phyloP scores from a whole-genome alignment of 768 basidiomycete genomes.

The Xerocomellus intermedius region DNA sequence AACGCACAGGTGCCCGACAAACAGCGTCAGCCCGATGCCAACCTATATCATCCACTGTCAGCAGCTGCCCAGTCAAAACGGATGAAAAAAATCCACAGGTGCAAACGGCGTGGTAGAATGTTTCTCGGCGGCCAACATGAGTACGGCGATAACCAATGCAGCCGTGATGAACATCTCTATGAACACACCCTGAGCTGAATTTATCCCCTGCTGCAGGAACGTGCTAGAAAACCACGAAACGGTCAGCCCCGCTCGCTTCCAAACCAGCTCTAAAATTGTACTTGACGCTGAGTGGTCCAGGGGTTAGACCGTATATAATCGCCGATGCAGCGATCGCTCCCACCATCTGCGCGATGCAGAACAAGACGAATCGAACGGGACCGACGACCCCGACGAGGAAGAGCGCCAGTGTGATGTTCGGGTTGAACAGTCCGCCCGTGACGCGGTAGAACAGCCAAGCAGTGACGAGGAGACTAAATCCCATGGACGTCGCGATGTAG shows the following conservation, averaged over 20 bases:
- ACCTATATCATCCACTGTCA: conserved; percentile 35
- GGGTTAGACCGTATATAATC: conserved; percentile 52
- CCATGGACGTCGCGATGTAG: conserved; percentile 61
- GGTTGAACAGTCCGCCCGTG: conserved; percentile 68
- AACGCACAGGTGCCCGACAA: conserved; percentile 58
- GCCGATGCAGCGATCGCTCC: conserved; percentile 62
- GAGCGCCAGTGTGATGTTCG: conserved; percentile 58
- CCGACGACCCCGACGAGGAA: conserved; percentile 54
- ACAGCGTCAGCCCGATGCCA: conserved; percentile 65
- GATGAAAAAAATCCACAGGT: conserved; percentile 41
- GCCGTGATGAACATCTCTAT: conserved; percentile 73
- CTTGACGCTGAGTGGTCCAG: conserved; percentile 55
- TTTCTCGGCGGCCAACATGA: conserved; percentile 74
- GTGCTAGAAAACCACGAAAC: conserved; percentile 39
- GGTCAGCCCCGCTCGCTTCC: not conserved
- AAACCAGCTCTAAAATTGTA: conserved; percentile 26
- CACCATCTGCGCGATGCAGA: conserved; percentile 57
- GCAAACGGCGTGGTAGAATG: conserved; percentile 64
- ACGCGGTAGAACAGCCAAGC: conserved; percentile 68
- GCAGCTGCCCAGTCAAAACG: not conserved
- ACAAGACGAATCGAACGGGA: conserved; percentile 57
- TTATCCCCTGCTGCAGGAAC: conserved; percentile 44
- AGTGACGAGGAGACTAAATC: conserved; percentile 58
- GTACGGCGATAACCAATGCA: conserved; percentile 57
- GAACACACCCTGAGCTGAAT: conserved; percentile 58